Percentiles rank a stretch among this genome's conserved stretches.
Evolutionary conservation across 345 rosid genomes (phyloP).

Genomic region (Eucalyptus victrix): DNA sequence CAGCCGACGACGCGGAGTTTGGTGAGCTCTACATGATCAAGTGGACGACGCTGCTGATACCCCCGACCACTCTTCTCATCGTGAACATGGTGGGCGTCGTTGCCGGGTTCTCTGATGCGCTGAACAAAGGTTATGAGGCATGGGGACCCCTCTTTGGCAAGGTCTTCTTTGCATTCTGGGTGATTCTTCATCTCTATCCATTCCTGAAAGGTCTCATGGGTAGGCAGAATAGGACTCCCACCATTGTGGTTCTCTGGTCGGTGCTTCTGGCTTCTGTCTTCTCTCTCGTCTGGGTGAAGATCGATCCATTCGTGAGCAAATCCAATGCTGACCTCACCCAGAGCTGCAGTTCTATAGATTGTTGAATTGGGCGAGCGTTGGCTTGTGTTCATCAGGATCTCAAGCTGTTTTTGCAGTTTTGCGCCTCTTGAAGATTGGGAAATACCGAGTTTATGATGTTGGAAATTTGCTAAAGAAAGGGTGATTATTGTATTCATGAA

Average conservation of each 20-base stretch:
- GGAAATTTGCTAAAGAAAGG: not conserved
- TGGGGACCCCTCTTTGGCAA: conserved; percentile 99
- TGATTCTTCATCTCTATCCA: conserved; percentile 91
- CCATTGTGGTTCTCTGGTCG: conserved; percentile 95
- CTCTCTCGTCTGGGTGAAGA: conserved; percentile 92
- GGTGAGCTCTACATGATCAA: conserved; percentile 89
- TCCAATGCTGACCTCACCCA: conserved; percentile 11
- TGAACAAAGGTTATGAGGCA: conserved; percentile 92
- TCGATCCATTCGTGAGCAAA: conserved; percentile 60
- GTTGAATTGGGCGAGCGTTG: conserved; percentile 18
- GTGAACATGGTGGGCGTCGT: conserved; percentile 89
- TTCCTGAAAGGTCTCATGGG: conserved; percentile 99
- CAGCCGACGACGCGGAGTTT: conserved; percentile 82
- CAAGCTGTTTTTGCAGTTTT: not conserved
- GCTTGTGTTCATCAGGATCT: not conserved
- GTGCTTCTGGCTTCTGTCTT: conserved; percentile 88
- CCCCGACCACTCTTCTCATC: conserved; percentile 84
- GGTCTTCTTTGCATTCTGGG: conserved; percentile 95
- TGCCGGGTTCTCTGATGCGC: conserved; percentile 97
- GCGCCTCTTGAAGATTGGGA: not conserved
- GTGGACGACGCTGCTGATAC: conserved; percentile 91
- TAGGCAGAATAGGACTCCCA: conserved; percentile 90
- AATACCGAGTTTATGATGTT: not conserved
- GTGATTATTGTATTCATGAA: not conserved
- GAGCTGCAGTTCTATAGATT: conserved; percentile 76